Evolutionary conservation across 352 stramenopile species (phyloP).

Genomic region (Globisporangium perplexum): DNA sequence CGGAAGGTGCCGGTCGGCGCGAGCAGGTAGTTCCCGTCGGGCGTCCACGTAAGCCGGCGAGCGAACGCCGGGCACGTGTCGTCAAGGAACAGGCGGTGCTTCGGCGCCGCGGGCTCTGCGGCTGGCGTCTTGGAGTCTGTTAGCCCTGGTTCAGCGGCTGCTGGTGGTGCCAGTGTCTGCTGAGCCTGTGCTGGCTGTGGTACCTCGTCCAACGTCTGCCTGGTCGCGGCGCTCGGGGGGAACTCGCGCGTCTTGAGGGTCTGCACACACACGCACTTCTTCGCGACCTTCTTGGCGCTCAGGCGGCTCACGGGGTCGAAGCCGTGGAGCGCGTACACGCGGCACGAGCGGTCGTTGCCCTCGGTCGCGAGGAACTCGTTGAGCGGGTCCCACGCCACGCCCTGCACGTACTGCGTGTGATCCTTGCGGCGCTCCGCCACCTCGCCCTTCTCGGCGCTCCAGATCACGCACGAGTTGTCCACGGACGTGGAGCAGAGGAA

Average conservation of each 20-base stretch:
- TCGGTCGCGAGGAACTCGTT: constrained; percentile 93
- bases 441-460: constrained; percentile 72
- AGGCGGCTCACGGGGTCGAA: constrained; percentile 41
- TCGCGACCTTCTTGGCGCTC: constrained; percentile 57
- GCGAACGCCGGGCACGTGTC: constrained; percentile 95
- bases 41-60: constrained; percentile 88
- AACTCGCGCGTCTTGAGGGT: constrained; percentile 79
- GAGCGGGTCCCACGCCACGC: constrained; percentile 93
- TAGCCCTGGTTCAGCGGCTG: constrained; percentile 6
- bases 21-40: constrained; percentile 91
- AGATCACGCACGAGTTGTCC: constrained; percentile 90
- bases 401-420: constrained; percentile 96
- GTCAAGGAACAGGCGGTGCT: constrained; percentile 90
- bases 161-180: constrained; percentile 1
- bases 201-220: not conserved
- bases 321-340: constrained; percentile 85
- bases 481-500: constrained; percentile 91
- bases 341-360: constrained; percentile 92
- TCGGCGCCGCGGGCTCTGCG: constrained; percentile 16
- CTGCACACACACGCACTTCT: constrained; percentile 72
- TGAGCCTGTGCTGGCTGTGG: not conserved
- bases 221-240: constrained; percentile 4
- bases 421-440: constrained; percentile 86
- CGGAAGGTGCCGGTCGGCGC: constrained; percentile 78
- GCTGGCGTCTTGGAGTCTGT: constrained; percentile 9